Base-by-base conservation (phyloP, 1,284 basidiomycete species). In the Tranzscheliella williamsii region DNA sequence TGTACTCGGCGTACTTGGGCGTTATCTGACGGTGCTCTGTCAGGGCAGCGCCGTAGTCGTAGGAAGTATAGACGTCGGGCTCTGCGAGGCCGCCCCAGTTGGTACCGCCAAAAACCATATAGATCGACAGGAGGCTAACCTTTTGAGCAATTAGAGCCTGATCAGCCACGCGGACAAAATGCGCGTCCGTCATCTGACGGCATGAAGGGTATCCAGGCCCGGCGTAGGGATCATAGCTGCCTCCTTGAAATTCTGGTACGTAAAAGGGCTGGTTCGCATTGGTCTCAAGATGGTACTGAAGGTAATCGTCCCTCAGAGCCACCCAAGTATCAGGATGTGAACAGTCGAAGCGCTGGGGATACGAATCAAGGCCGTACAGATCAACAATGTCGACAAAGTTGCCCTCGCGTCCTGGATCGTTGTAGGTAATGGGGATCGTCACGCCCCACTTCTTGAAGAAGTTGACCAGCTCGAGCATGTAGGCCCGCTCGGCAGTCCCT, bases 21-120 rank as follows among this genome's bases (percentile, higher is more conserved):
- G 43, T 64, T 4, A 57, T 48, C 38, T 52, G 47, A 4, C 71
- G 46, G 4, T 51, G 48, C 46, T 71, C 68, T 26, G 47, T 41
- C 16, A 71, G 34, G 11, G 58, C 47, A 1, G 67, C 69, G 23
- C 67, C 68, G 40, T 78, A 75, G 76, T 74, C 81, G 61, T 80
- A 83, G 49, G 79, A 81, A 0, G 81, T 65, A 23, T 40, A 66
- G 24, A 52, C 43, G 16, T 57, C 52, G 12, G 37, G 47, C 18
- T 53, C 29, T 15, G 64, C 56, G 13, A 70, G 38, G 12, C 43
- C 46, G n/a, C 56, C 71, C 53, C 54, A 90, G 75, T 90, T 89
- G 46, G 90, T 91, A 69, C 90, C 89, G 85, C 70, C 31, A 65
- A 84, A 84, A 4, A 84, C 82, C 24, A 86, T 85, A 49, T 91